These are phyloP conservation scores for Paramecium caudatum DNA, from an alignment of 73 alveolate genomes.

Conservation along the genomic window DNA sequence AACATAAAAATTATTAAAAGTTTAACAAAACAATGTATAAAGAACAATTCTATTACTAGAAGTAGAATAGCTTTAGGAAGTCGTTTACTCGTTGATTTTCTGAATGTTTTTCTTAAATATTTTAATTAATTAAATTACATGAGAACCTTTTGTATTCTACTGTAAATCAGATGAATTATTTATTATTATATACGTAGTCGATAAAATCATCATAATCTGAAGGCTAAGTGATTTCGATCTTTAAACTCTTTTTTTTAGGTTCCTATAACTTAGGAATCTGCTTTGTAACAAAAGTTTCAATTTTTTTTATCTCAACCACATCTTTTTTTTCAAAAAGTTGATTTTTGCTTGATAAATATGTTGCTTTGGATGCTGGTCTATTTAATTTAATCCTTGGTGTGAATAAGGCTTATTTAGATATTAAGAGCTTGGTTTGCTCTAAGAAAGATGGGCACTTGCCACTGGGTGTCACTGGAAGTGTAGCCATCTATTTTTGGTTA, in stretches of 20 bases:
- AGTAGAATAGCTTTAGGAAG: background rate
- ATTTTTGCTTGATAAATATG: too few relatives aligned
- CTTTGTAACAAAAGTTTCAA: too few relatives aligned
- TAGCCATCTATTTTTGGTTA: background rate
- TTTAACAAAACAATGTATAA: background rate
- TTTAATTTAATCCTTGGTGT: slow-evolving; percentile 2
- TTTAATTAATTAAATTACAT: background rate
- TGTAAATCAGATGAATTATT: background rate
- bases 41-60: slow-evolving; percentile 2
- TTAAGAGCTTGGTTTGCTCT: background rate
- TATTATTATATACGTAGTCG: slow-evolving; percentile 29
- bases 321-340: too few relatives aligned
- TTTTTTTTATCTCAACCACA: too few relatives aligned
- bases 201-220: slow-evolving; percentile 19
- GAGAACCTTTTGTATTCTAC: background rate
- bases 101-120: background rate
- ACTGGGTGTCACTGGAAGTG: slow-evolving; percentile 22
- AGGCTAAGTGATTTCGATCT: background rate
- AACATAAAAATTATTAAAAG: background rate
- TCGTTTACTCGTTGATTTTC: slow-evolving; percentile 26
- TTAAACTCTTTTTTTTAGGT: too few relatives aligned
- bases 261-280: too few relatives aligned
- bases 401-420: background rate
- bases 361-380: slow-evolving; percentile 8
- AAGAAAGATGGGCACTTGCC: slow-evolving; percentile 15